Evolutionary conservation across 2,329 filamentous ascomycete species (phyloP), one percentile per base, ranked within the genome.

Genomic region (Colletotrichum australisinense): DNA sequence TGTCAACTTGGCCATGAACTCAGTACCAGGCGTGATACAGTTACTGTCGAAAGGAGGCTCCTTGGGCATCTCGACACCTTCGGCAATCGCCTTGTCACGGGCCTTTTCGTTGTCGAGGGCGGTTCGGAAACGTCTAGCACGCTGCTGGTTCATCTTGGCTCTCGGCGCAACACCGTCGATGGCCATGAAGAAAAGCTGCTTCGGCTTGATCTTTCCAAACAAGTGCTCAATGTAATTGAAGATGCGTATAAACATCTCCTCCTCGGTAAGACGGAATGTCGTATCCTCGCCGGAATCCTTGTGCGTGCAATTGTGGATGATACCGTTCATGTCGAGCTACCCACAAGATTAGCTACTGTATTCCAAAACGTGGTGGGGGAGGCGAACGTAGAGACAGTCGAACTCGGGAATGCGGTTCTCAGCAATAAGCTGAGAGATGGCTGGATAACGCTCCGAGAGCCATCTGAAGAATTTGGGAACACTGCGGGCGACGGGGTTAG

Each of bases 191-290:
- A 99, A 99, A 46, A 99, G 90, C 87, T 98, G 93, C 85, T 98
- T 96, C 14, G 97, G 97, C 84, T 98, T 98, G 81, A 99, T 99
- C 84, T 98, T 99, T 78, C 96, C 95, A 83, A 97, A 99, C 66
- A 99, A 85, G 86, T 99, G 97, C 84, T 99, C 97, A 77, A 99
- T 99, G 83, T 99, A 99, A 85, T 98, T 98, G 90, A 99, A 99
- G 79, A 99, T 99, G 72, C 95, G 94, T 78, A 99, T 98, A 81
- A 99, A 99, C 97, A 99, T 99, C 84, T 98, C 94, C 83, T 99
- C 96, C 83, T 99, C 97, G 70, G 93, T 96, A 84, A 98, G 92
- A 68, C 97, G 95, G 80, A 97, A 97, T 1, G 94, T 95, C 4
- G 95, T 92, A 81, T 96, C 95, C 80, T 97, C 95, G 67, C 84